Percentiles rank a stretch among this genome's conserved stretches.
Conservation (phyloP, 1,284 basidiomycete species). For the Apiotrichum siamense region DNA sequence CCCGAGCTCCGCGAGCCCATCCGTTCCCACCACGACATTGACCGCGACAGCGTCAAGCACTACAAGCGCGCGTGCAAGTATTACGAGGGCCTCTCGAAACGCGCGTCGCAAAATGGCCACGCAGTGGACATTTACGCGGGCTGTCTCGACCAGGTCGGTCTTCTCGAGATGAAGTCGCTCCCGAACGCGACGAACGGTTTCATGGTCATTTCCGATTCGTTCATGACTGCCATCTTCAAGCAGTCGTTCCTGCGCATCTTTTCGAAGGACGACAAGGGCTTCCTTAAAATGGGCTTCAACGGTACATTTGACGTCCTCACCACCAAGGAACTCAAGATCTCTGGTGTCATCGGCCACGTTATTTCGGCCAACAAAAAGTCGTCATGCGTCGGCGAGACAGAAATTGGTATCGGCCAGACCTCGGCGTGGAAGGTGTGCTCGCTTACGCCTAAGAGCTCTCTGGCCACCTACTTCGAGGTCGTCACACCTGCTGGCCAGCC, state of each 20-base stretch:
- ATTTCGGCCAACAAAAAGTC: constrained; percentile 97
- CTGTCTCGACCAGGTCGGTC: constrained; percentile 94
- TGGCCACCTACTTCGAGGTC: constrained; percentile 96
- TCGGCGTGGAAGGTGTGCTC: constrained; percentile 99
- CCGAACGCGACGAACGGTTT: constrained; percentile 94
- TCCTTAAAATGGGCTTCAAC: constrained; percentile 97
- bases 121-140: constrained; percentile 94
- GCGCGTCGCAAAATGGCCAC: constrained; percentile 90
- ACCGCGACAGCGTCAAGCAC: constrained; percentile 93
- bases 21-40: constrained; percentile 98
- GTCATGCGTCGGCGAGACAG: constrained; percentile 94
- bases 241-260: constrained; percentile 93
- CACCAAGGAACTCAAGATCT: constrained; percentile 97
- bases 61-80: constrained; percentile 97
- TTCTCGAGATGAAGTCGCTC: constrained; percentile 95
- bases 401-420: constrained; percentile 97
- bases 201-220: constrained; percentile 94
- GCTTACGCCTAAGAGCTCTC: constrained; percentile 79
- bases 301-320: constrained; percentile 98
- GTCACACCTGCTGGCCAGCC: constrained; percentile 97
- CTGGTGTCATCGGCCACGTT: constrained; percentile 94
- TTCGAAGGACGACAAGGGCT: constrained; percentile 86
- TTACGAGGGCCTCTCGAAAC: constrained; percentile 91
- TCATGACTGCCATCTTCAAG: constrained; percentile 98
- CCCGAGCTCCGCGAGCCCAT: constrained; percentile 97